phyloP scores from a whole-genome alignment of 2,329 filamentous ascomycete genomes.

The Epichloe festucae region DNA sequence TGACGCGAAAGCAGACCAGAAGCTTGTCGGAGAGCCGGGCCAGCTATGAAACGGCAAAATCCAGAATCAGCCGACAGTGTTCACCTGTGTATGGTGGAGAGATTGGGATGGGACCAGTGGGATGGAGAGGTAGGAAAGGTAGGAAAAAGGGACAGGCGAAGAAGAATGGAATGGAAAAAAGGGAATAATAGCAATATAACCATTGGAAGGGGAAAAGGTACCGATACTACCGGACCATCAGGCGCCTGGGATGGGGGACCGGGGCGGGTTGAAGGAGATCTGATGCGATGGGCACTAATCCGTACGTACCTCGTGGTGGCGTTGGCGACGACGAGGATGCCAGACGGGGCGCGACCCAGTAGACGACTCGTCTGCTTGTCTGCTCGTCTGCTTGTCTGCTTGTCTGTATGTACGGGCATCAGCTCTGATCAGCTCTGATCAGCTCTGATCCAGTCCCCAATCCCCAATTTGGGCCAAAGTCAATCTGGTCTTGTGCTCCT shows the following conservation, averaged over 20 bases:
- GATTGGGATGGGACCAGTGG: background rate
- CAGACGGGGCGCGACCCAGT: background rate
- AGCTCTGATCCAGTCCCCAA: no score
- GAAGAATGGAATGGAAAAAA: conserved; percentile 1
- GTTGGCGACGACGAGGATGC: conserved; percentile 12
- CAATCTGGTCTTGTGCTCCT: background rate
- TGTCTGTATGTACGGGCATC: no score
- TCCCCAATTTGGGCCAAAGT: background rate
- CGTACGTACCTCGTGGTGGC: conserved; percentile 20
- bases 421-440: no score
- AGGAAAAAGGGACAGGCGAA: background rate
- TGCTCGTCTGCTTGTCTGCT: no score
- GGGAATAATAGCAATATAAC: conserved; percentile 9
- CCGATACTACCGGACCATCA: conserved; percentile 6
- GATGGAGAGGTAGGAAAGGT: background rate
- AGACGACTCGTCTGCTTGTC: no score
- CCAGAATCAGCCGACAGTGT: conserved; percentile 2
- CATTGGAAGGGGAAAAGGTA: conserved; percentile 4
- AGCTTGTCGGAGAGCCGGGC: background rate
- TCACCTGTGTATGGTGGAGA: background rate
- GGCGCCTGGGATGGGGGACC: conserved; percentile 7
- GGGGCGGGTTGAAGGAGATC: conserved; percentile 17
- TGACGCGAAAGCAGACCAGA: conserved; percentile 12
- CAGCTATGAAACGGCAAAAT: conserved; percentile 3
- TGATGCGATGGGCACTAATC: conserved; percentile 16